Percentiles rank a stretch among this genome's conserved stretches.
Evolutionary conservation across 2,329 filamentous ascomycete species (phyloP).

Genomic region (Fusarium papillatum): DNA sequence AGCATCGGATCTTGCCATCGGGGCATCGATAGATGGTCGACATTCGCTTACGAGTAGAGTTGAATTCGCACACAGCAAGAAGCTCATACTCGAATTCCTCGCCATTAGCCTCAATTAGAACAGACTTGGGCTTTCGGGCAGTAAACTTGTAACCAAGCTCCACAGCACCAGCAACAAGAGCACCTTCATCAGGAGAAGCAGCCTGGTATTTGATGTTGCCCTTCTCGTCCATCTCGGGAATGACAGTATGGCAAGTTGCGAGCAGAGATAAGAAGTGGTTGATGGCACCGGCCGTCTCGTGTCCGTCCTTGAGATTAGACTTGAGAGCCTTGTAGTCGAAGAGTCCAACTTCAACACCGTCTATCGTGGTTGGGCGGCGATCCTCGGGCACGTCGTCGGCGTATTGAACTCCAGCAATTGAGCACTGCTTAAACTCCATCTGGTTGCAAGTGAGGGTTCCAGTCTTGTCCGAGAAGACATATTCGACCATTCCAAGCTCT

Average conservation of each 20-base stretch:
- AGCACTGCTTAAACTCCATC: constrained; percentile 98
- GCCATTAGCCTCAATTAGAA: constrained; percentile 85
- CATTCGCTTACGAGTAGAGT: constrained; percentile 94
- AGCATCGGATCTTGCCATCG: constrained; percentile 93
- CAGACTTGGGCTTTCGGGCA: constrained; percentile 89
- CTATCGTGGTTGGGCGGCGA: constrained; percentile 82
- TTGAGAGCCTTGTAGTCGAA: constrained; percentile 85
- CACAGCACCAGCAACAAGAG: constrained; percentile 93
- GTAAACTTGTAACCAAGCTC: constrained; percentile 90
- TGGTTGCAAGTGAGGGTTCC: constrained; percentile 97
- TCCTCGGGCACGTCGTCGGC: constrained; percentile 94
- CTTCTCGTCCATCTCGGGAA: constrained; percentile 88
- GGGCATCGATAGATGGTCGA: constrained; percentile 97
- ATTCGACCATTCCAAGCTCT: constrained; percentile 97
- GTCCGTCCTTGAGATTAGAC: constrained; percentile 73
- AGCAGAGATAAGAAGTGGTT: constrained; percentile 91
- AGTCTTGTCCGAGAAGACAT: constrained; percentile 98
- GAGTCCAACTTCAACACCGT: constrained; percentile 83
- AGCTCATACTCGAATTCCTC: constrained; percentile 87
- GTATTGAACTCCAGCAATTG: constrained; percentile 94
- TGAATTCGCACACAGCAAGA: constrained; percentile 98
- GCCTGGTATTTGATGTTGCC: constrained; percentile 97
- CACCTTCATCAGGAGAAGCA: constrained; percentile 96
- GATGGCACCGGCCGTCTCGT: constrained; percentile 65
- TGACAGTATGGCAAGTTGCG: constrained; percentile 95